A percentile compares a stretch with the other conserved stretches of the same genome.
Conservation (phyloP, 1,284 basidiomycete genomes). For the Erythrobasidium hasegawianum region DNA sequence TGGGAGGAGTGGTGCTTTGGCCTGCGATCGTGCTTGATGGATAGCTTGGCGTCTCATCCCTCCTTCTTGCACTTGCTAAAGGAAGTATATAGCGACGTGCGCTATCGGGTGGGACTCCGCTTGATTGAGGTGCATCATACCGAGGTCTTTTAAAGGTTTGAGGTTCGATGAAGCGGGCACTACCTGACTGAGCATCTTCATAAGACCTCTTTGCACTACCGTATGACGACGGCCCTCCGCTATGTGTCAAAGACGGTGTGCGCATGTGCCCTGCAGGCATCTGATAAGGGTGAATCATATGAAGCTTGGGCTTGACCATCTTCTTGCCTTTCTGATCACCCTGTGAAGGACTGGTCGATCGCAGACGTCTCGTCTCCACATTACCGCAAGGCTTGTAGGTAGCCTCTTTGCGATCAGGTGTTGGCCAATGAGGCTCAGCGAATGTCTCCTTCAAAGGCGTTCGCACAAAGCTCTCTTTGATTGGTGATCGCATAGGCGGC, state of each 20-base stretch:
- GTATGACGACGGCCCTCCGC: not conserved
- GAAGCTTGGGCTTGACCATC: not conserved
- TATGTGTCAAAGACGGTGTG: no score
- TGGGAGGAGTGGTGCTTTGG: not conserved
- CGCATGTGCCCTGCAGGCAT: not conserved
- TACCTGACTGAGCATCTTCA: not conserved
- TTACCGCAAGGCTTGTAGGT: slow-evolving; percentile 3
- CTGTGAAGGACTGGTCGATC: not conserved
- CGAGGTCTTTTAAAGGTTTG: not conserved
- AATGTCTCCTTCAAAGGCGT: not conserved
- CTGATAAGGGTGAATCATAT: not conserved
- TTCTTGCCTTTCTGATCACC: not conserved
- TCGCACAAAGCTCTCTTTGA: slow-evolving; percentile 22
- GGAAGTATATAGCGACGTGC: not conserved
- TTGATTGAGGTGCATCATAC: not conserved
- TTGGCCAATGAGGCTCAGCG: no score
- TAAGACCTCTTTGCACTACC: not conserved
- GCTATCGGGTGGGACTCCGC: not conserved
- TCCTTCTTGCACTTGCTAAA: not conserved
- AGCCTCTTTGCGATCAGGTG: no score
- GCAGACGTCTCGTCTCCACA: not conserved
- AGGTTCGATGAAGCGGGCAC: not conserved
- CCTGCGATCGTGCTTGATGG: not conserved
- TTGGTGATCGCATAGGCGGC: not conserved
- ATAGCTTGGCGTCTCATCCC: not conserved